Evolutionary conservation across 2,329 filamentous ascomycete species (phyloP), one percentile per base, ranked within the genome.

Genomic region (Botrytis hyacinthi): DNA sequence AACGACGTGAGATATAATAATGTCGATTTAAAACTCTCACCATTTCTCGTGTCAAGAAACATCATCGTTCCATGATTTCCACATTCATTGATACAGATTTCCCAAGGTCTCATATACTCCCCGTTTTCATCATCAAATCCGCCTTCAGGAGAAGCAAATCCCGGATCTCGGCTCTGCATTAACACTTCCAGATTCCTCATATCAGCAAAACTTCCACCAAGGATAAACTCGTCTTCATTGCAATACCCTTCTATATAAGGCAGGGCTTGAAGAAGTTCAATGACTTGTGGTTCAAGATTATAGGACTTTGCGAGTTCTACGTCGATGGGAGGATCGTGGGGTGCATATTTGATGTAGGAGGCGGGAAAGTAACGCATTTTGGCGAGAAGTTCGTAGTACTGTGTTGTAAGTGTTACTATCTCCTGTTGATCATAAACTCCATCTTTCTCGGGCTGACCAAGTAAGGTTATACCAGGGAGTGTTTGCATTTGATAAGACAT

Each of bases 301-400:
- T 72, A 70, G 1, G 68, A 69, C 20, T 71, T 35, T 2, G 70
- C 75, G 18, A 76, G 40, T 26, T 62, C n/a, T 3, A 72, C 61
- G 29, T 75, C 51, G n/a, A 76, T 73, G 9, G 73, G 57, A 20
- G 71, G 74, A 59, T 71, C 37, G 71, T 75, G 71, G 8, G 75
- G 75, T 9, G 68, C 54, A 48, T 75, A 72, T 67, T 73, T 75
- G 60, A 76, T 76, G 18, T 9, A 26, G 9, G 68, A 70, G 2
- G 60, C n/a, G 8, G 72, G 61, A 48, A 74, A 73, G 46, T 74
- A 75, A 20, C 48, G 73, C 71, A 76, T 73, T 37, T 72, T 57
- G 35, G 74, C 46, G 18, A 76, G 70, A 37, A 76, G 51, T 18
- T 74, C 57, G 37, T 75, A 76, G 44, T 76, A 76, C 29, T 69